Conservation (phyloP, 306 rosid species). For the Castanea mollissima region DNA sequence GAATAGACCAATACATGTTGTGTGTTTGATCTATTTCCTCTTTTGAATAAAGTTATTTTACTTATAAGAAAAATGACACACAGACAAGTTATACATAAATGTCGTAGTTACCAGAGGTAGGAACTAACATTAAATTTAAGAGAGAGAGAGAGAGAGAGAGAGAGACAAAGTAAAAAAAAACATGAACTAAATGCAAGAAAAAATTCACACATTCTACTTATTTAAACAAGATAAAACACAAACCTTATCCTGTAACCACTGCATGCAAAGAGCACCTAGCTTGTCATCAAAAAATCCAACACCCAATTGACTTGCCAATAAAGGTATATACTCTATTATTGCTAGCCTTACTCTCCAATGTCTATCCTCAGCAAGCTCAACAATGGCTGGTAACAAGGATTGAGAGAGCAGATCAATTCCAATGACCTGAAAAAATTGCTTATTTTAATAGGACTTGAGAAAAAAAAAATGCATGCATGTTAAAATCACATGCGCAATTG, state of each 20-base stretch:
- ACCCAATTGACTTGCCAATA: conserved; percentile 94
- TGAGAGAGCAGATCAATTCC: conserved; percentile 95
- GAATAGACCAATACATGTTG: too few species aligned
- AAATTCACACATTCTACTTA: background rate
- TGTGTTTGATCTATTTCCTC: too few species aligned
- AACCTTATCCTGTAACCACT: conserved; percentile 98
- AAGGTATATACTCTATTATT: conserved; percentile 92
- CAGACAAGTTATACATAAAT: too few species aligned
- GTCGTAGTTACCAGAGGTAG: too few species aligned
- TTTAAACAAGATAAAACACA: conserved; percentile 24
- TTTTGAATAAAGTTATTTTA: too few species aligned
- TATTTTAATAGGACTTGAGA: conserved; percentile 14
- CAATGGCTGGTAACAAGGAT: conserved; percentile 95
- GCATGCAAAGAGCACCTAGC: conserved; percentile 98
- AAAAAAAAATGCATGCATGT: background rate
- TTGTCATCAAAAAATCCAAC: conserved; percentile 95
- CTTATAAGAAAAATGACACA: too few species aligned
- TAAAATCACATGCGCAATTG: background rate
- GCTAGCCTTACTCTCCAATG: conserved; percentile 99
- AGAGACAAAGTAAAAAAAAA: too few species aligned
- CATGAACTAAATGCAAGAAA: too few species aligned
- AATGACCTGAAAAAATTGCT: conserved; percentile 63
- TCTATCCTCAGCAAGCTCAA: conserved; percentile 98
- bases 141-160: too few species aligned
- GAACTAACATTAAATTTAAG: too few species aligned